These are phyloP conservation scores for Abrus precatorius DNA, from an alignment of 306 rosid genomes.

Conservation along the genomic window DNA sequence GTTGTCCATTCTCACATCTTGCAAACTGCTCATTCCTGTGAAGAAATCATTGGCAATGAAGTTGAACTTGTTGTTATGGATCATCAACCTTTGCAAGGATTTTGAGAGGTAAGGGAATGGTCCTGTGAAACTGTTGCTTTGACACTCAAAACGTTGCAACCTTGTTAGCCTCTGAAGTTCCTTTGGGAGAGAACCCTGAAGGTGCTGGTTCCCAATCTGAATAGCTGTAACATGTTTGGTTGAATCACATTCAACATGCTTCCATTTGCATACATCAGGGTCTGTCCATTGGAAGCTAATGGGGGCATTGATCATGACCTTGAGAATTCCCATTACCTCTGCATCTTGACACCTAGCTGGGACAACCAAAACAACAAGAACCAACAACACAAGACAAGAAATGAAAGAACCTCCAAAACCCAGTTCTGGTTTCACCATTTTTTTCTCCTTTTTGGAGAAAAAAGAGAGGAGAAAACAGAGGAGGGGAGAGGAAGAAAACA, in stretches of 20 bases:
- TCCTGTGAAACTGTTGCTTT: slow-evolving; percentile 62
- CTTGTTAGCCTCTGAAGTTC: slow-evolving; percentile 55
- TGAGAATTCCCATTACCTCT: slow-evolving; percentile 58
- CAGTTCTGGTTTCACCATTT: slow-evolving; percentile 54
- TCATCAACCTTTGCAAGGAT: slow-evolving; percentile 51
- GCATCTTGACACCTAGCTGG: slow-evolving; percentile 54
- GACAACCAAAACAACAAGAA: slow-evolving; percentile 4
- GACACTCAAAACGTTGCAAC: slow-evolving; percentile 64
- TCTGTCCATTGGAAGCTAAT: slow-evolving; percentile 62
- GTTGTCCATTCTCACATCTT: slow-evolving; percentile 53
- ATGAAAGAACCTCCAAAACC: slow-evolving; percentile 37
- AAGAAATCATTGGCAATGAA: slow-evolving; percentile 70
- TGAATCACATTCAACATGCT: slow-evolving; percentile 42
- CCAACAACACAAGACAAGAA: neutral
- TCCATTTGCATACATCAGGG: slow-evolving; percentile 68
- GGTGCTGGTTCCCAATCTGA: slow-evolving; percentile 64
- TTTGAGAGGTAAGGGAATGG: slow-evolving; percentile 64
- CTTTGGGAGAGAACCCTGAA: slow-evolving; percentile 68
- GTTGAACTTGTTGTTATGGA: slow-evolving; percentile 63
- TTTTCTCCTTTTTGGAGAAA: neutral
- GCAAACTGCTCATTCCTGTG: slow-evolving; percentile 50
- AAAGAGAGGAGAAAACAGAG: neutral
- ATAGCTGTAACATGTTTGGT: slow-evolving; percentile 54
- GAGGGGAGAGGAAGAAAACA: neutral
- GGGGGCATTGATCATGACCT: slow-evolving; percentile 47